Conservation (phyloP, 148 eudicot species). For the Rhododendron mucronatum region DNA sequence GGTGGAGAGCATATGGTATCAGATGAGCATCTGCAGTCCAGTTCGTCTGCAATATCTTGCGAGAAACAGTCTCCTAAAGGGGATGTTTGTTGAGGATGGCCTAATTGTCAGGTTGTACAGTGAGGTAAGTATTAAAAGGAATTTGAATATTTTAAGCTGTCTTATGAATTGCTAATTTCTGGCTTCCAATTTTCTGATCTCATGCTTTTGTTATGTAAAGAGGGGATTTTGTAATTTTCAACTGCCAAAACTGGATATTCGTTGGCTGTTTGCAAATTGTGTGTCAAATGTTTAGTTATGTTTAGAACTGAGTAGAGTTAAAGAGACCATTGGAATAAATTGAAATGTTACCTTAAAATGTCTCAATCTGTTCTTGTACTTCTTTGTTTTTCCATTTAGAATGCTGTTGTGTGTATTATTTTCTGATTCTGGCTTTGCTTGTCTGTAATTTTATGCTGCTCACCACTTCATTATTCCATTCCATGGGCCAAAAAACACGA, state of each 20-base stretch:
- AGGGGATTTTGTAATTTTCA: constrained; percentile 15
- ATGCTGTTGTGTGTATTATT: neutral
- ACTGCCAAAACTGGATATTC: constrained; percentile 5
- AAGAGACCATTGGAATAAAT: neutral
- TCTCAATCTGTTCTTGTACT: neutral
- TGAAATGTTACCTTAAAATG: neutral
- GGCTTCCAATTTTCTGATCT: constrained; percentile 18
- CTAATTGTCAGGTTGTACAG: constrained; percentile 53
- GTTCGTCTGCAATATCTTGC: constrained; percentile 19
- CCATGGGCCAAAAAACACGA: neutral
- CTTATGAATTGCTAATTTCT: constrained; percentile 22
- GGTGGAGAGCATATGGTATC: constrained; percentile 24
- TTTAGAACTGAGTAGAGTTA: constrained; percentile 4
- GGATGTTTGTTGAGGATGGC: constrained; percentile 31
- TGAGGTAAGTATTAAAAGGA: constrained; percentile 29
- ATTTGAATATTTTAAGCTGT: constrained; percentile 14
- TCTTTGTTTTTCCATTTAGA: neutral
- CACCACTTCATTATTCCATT: neutral
- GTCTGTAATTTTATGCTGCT: neutral
- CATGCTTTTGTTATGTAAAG: constrained; percentile 27
- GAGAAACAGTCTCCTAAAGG: constrained; percentile 26
- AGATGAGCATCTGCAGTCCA: constrained; percentile 35
- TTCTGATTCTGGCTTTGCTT: neutral
- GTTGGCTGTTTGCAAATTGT: neutral
- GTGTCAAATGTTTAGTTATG: neutral